Evolutionary conservation across 768 basidiomycete genomes (phyloP), one percentile per base, ranked within the genome.

Genomic region (Cyclocybe cylindracea): DNA sequence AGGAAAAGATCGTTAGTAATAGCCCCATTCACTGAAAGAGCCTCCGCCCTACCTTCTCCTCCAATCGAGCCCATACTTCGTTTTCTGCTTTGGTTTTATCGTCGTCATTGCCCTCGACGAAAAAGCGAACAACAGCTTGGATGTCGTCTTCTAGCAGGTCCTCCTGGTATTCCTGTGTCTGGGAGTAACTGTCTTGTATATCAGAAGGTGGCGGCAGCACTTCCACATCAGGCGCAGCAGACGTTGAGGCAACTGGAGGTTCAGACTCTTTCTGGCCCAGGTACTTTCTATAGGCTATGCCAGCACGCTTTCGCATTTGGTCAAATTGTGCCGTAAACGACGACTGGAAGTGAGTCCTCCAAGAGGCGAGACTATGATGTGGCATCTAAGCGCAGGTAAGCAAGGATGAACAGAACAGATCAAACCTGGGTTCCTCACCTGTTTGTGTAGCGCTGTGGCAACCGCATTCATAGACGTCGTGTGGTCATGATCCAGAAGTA

Each of bases 361-460:
- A 89, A 10, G 85, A 86, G 7, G 33, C 61, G 5, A 58, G 10
- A 2, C 73, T 58, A 62, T 89, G 88, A 56, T 84, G 78, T 24
- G 84, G 79, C 72, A 89, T 72, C 88, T 89, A 50, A 41, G 47
- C 24, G 49, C 33, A 37, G 11, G 49, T 58, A 43, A 50, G 31
- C 7, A 13, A 11, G 13, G 9, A 38, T 36, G 11, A 44, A 29
- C 24, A 9, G n/a, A 34, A 39, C 16, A 14, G 9, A 51, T 37
- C 13, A 34, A 16, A 6, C n/a, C 4, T 19, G 11, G 35, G 13
- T 46, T 24, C 24, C 67, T 31, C 47, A 83, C 86, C 73, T 84
- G 83, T 43, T 62, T 54, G 51, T 74, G 56, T 10, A 86, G 47
- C 36, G 68, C 72, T 18, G 61, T 53, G 16, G 73, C 61, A 14